Evolutionary conservation across 2,329 filamentous ascomycete species (phyloP), one percentile per base, ranked within the genome.

Genomic region (Aspergillus ochraceoroseus): DNA sequence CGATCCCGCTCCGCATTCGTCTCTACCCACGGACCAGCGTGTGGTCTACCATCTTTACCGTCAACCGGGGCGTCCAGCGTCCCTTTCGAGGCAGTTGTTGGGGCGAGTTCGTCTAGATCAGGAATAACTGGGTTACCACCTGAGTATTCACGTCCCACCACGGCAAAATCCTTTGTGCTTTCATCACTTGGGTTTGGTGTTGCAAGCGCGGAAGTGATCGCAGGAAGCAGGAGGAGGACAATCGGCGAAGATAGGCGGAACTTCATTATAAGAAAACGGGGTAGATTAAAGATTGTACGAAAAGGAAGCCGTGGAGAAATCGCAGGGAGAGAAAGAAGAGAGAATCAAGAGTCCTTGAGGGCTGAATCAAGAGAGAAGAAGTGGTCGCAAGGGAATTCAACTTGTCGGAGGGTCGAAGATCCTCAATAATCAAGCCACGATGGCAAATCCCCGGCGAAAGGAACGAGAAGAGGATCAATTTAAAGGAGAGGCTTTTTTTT

Each of bases 11-110:
- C 70, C 15, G 69, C 68, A 28, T 52, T 65, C 4, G 70, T 72
- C 48, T 73, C 71, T 31, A 74, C 68, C 58, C 77, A 82, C 2
- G 92, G 92, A 1, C 92, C 92, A 13, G 83, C 79, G 61, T 95
- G 90, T 32, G 92, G 92, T 68, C 89, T 92, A 32, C 92, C 92
- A 68, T 96, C 92, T 55, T 85, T 83, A 31, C 89, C 89, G 62
- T 96, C 92, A 13, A 95, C 83, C 0, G 90, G 90, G 41, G 85
- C 87, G 70, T 92, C 83, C 62, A 88, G 88, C 36, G 80, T 82
- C 38, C 78, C 79, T 50, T 71, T 67, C 2, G 56, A 59, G 43
- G 51, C 51, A n/a, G 48, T 49, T 27, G 56, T 51, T 13, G 53
- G 45, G 12, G 42, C 32, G 11, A 51, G 32, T 9, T 32, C 45